phyloP scores from a whole-genome alignment of 2,329 filamentous ascomycete genomes.

The Colletotrichum tamarilloi region DNA sequence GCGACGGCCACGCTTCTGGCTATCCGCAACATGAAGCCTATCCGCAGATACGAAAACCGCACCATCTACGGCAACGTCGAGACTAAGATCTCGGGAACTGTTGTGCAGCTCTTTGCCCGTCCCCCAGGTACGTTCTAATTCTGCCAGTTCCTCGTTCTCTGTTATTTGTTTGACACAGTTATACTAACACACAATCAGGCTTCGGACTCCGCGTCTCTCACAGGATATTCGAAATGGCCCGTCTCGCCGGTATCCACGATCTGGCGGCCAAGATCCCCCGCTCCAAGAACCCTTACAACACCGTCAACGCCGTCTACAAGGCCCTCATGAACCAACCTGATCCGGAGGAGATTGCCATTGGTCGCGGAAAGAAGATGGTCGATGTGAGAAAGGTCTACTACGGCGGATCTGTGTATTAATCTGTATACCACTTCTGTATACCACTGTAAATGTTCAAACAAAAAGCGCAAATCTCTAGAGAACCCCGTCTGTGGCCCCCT shows the following conservation, averaged over 20 bases:
- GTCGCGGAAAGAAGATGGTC: slow-evolving; percentile 92
- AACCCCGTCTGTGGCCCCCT: background rate
- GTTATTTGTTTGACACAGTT: background rate
- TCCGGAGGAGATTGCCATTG: slow-evolving; percentile 90
- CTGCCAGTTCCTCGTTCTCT: background rate
- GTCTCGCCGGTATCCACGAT: slow-evolving; percentile 86
- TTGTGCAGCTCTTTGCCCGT: slow-evolving; percentile 83
- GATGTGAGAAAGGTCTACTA: slow-evolving; percentile 98
- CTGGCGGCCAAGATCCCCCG: slow-evolving; percentile 85
- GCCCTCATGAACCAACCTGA: slow-evolving; percentile 86
- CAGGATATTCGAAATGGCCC: slow-evolving; percentile 94
- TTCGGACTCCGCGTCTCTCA: slow-evolving; percentile 94
- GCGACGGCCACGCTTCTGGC: slow-evolving; percentile 83
- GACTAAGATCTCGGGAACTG: slow-evolving; percentile 87
- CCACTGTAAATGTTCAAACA: slow-evolving; percentile 27
- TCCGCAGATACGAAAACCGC: slow-evolving; percentile 88
- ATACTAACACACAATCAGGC: slow-evolving; percentile 62
- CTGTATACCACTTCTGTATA: slow-evolving; percentile 27
- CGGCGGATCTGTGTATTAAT: slow-evolving; percentile 76
- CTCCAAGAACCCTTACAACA: slow-evolving; percentile 96
- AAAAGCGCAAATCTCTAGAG: slow-evolving; percentile 33
- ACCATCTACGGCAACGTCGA: slow-evolving; percentile 90
- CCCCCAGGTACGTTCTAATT: slow-evolving; percentile 79
- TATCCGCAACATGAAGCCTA: slow-evolving; percentile 92
- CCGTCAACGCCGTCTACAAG: slow-evolving; percentile 89